Base-by-base conservation (phyloP, 2,329 filamentous ascomycete species). In the Colletotrichum sansevieriae region DNA sequence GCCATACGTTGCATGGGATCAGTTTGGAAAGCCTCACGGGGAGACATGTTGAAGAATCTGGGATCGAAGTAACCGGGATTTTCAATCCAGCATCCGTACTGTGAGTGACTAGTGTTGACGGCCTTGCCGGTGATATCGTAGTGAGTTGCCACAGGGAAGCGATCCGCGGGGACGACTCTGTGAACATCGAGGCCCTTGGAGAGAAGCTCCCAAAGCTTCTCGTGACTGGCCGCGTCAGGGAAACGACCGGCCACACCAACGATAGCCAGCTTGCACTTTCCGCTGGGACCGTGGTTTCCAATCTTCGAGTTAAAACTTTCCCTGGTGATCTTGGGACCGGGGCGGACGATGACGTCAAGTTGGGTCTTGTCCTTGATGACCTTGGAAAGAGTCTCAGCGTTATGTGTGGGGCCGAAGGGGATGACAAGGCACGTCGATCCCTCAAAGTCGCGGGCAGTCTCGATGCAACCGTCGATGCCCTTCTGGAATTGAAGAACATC, bases 1-100 rank as follows among this genome's bases (percentile, higher is more conserved):
- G 90, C 90, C 20, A 95, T 82, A 68, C 93, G 85, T 75, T 93
- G 92, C 80, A 91, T 91, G 0, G 93, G 93, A 76, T 95, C 92
- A 0, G 88, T 91, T 73, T 93, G 90, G 47, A 35, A 85, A 47
- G 85, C 90, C 77, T 92, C 90, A 70, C 88, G 86, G 5, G 90
- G 90, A 60, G 90, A 92, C 83, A 92, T 91, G 75, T 91, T 91
- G 83, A 92, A 92, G 81, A 92, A 92, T 0, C 86, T 82, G 20
- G 89, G 87, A 70, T 92, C 90, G 71, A 92, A 92, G 22, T 88
- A 81, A 44, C 88, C 88, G 0, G 90, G 89, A 67, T 91, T 84
- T 47, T 91, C 87, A 51, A 92, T 87, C 80, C 90, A 78, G 71
- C 76, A 78, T 4, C 78, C 76, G n/a, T 75, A 78, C 1, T 75